Conservation (phyloP, 805 yeast genomes). For the Kurtzmaniella cleridarum region DNA sequence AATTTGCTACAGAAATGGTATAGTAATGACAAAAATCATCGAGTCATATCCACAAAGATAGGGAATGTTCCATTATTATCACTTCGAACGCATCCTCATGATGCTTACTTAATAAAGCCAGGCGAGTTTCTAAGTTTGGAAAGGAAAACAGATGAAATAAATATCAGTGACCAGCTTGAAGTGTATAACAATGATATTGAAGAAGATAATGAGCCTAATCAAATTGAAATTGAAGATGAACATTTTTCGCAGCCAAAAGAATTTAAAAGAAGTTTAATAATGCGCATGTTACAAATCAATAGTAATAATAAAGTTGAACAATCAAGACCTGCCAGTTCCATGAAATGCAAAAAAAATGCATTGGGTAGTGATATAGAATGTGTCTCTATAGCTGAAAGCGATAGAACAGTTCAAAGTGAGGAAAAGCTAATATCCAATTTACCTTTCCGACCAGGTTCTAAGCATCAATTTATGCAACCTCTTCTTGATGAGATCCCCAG, state of each 20-base stretch:
- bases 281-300: too few relatives aligned
- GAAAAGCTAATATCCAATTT: too few relatives aligned
- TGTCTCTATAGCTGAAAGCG: too few relatives aligned
- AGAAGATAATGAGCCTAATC: neutral
- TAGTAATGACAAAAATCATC: conserved; percentile 29
- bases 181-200: neutral
- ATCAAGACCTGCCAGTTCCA: too few relatives aligned
- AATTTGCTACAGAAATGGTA: conserved; percentile 35
- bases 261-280: neutral
- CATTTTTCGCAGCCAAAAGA: neutral
- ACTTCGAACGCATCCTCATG: conserved; percentile 32
- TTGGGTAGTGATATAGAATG: too few relatives aligned
- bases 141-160: conserved; percentile 5
- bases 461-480: too few relatives aligned
- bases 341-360: too few relatives aligned
- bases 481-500: neutral
- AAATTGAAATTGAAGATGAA: neutral
- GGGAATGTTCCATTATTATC: conserved; percentile 29
- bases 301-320: too few relatives aligned
- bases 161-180: conserved; percentile 2
- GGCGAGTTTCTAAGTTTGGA: conserved; percentile 28
- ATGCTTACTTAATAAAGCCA: conserved; percentile 21
- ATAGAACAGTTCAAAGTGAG: too few relatives aligned
- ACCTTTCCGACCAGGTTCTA: too few relatives aligned
- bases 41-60: conserved; percentile 32